A percentile compares a stretch with the other conserved stretches of the same genome.
Conservation (phyloP, 805 yeast genomes). For the Wickerhamiella siamensis region DNA sequence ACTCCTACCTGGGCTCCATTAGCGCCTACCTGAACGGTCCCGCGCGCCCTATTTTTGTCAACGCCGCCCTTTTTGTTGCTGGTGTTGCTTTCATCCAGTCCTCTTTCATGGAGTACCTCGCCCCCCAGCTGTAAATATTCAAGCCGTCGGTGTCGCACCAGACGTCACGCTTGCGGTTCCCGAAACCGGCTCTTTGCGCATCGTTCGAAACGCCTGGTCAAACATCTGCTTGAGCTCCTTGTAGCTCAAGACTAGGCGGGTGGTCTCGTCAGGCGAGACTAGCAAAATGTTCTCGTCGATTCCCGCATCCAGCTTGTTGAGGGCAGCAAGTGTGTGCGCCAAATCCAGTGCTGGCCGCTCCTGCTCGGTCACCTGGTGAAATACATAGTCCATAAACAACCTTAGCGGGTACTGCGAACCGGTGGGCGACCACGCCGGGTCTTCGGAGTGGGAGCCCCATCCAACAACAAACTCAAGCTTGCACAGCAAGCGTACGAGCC, state of each 20-base stretch:
- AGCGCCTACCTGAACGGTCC: conserved; percentile 16
- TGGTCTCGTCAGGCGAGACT: conserved; percentile 72
- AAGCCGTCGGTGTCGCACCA: conserved; percentile 1
- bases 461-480: conserved; percentile 70
- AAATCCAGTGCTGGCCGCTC: conserved; percentile 73
- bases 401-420: conserved; percentile 62
- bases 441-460: conserved; percentile 49
- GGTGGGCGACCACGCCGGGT: conserved; percentile 51
- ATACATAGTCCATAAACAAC: conserved; percentile 70
- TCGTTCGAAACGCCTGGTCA: conserved; percentile 50
- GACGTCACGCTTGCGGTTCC: background rate
- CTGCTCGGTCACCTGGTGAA: conserved; percentile 64
- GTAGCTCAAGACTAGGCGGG: conserved; percentile 71
- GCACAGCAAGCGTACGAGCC: conserved; percentile 67
- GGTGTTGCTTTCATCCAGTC: conserved; percentile 29
- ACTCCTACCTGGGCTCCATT: conserved; percentile 15
- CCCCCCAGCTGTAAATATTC: conserved; percentile 23
- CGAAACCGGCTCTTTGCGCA: conserved; percentile 17
- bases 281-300: conserved; percentile 68
- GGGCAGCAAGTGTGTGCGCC: conserved; percentile 59
- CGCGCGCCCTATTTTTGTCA: conserved; percentile 16
- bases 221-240: conserved; percentile 61
- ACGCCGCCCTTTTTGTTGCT: conserved; percentile 19
- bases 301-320: conserved; percentile 89
- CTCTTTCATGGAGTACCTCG: conserved; percentile 26